These are phyloP conservation scores for Jasminum sambac DNA, from an alignment of 257 asterid species.

Conservation along the genomic window DNA sequence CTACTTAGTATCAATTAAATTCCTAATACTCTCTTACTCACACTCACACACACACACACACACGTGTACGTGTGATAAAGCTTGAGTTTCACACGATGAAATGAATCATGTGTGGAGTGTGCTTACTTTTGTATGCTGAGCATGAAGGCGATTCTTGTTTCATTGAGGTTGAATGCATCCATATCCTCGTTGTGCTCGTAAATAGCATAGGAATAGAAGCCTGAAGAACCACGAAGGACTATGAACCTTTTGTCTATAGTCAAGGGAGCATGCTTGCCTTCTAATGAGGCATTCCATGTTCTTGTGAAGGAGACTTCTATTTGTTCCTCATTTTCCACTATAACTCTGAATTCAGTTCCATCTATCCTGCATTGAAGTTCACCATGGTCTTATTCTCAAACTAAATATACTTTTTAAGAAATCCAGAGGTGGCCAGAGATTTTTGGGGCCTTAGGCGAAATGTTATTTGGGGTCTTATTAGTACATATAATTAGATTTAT, in stretches of 20 bases:
- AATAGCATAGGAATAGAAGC: slow-evolving; percentile 58
- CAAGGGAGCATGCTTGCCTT: slow-evolving; percentile 34
- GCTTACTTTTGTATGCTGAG: slow-evolving; percentile 47
- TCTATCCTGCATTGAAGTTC: slow-evolving; percentile 50
- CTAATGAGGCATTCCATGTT: slow-evolving; percentile 53
- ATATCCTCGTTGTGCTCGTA: slow-evolving; percentile 44
- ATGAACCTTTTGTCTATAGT: slow-evolving; percentile 62
- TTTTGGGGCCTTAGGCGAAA: no score
- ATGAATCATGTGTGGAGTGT: neutral
- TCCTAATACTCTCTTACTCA: neutral
- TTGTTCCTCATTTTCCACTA: slow-evolving; percentile 54
- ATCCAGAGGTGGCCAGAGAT: no score
- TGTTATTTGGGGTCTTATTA: no score
- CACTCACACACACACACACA: neutral
- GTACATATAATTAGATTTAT: no score
- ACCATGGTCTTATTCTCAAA: slow-evolving; percentile 1
- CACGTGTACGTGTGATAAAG: neutral
- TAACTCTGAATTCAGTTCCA: slow-evolving; percentile 53
- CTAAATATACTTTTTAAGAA: slow-evolving; percentile 1
- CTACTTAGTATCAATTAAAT: slow-evolving; percentile 7
- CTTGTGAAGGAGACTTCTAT: slow-evolving; percentile 82
- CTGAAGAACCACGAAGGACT: slow-evolving; percentile 45
- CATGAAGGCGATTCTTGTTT: slow-evolving; percentile 59
- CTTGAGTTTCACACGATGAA: neutral
- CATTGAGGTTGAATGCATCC: slow-evolving; percentile 54